Evolutionary conservation across 2,329 filamentous ascomycete genomes (phyloP).

Genomic region (Capronia coronata): DNA sequence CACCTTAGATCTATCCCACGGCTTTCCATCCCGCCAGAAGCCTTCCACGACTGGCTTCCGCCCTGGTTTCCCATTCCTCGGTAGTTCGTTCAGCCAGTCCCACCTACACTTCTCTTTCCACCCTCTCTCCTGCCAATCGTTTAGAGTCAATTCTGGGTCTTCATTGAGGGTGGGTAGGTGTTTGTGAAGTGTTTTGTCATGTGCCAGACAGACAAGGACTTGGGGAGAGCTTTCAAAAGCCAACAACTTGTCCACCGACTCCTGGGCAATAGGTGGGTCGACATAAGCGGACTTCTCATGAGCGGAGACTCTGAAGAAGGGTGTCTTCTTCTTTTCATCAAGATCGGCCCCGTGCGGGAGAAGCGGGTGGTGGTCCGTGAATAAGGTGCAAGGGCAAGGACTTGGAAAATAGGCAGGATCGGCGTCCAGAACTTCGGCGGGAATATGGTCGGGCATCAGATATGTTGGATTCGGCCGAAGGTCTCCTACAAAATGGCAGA

Average conservation of each 20-base stretch:
- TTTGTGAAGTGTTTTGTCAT: constrained; percentile 29
- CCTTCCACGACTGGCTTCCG: constrained; percentile 12
- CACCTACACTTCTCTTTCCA: constrained; percentile 25
- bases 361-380: constrained; percentile 25
- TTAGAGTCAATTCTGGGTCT: constrained; percentile 5
- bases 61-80: constrained; percentile 8
- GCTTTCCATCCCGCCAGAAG: constrained; percentile 18
- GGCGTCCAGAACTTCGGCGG: constrained; percentile 4
- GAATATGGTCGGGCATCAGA: constrained; percentile 11
- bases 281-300: constrained; percentile 11
- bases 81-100: constrained; percentile 19
- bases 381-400: constrained; percentile 27
- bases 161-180: constrained; percentile 29
- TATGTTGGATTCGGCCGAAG: constrained; percentile 11
- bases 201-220: constrained; percentile 30
- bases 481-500: constrained; percentile 38
- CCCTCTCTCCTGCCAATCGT: constrained; percentile 29
- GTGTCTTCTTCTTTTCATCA: constrained; percentile 19
- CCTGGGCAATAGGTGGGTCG: constrained; percentile 27
- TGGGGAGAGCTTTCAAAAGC: constrained; percentile 28
- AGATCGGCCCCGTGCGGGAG: constrained; percentile 9
- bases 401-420: constrained; percentile 11
- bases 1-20: constrained; percentile 5
- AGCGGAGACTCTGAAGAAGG: constrained; percentile 28
- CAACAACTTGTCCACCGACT: constrained; percentile 28